Percentiles rank a stretch among this genome's conserved stretches.
These are phyloP conservation scores for Curvularia hawaiiensis DNA, from an alignment of 2,329 filamentous ascomycete genomes.

Conservation along the genomic window DNA sequence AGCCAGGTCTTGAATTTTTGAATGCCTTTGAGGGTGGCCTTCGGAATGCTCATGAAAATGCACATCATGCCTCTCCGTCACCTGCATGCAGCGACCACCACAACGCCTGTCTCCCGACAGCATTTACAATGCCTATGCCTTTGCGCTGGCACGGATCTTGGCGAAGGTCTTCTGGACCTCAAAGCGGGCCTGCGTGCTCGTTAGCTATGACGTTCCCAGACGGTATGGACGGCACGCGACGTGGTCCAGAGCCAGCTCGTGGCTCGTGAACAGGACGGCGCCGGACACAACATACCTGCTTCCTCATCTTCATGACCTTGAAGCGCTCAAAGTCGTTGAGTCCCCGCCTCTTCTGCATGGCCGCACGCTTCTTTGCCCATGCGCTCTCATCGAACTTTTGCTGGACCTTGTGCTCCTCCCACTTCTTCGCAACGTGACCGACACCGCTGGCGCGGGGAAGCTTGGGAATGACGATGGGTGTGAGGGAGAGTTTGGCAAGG, in stretches of 20 bases:
- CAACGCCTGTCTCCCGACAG: slow-evolving; percentile 37
- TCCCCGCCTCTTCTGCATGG: slow-evolving; percentile 83
- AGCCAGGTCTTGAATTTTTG: slow-evolving; percentile 47
- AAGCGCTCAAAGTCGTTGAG: slow-evolving; percentile 99
- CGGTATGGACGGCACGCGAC: slow-evolving; percentile 1
- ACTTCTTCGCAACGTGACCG: slow-evolving; percentile 81
- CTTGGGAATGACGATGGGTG: slow-evolving; percentile 83
- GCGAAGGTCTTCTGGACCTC: slow-evolving; percentile 96
- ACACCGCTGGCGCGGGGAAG: slow-evolving; percentile 85
- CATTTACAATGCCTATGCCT: slow-evolving; percentile 44
- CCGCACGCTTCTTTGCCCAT: slow-evolving; percentile 92
- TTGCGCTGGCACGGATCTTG: slow-evolving; percentile 66
- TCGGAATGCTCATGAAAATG: slow-evolving; percentile 47
- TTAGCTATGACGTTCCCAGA: slow-evolving; percentile 22
- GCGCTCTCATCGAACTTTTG: slow-evolving; percentile 88
- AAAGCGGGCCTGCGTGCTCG: slow-evolving; percentile 70
- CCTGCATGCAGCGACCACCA: slow-evolving; percentile 39
- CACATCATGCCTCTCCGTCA: slow-evolving; percentile 44
- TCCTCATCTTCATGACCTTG: slow-evolving; percentile 99
- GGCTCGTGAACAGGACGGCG: neutral
- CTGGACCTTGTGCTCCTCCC: slow-evolving; percentile 92
- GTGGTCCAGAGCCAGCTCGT: neutral
- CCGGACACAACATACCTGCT: slow-evolving; percentile 72
- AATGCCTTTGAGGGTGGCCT: slow-evolving; percentile 44
- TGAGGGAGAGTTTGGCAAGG: slow-evolving; percentile 84